Percentiles rank a stretch among this genome's conserved stretches.
Evolutionary conservation across 805 yeast genomes (phyloP).

Genomic region (Spathaspora passalidarum): DNA sequence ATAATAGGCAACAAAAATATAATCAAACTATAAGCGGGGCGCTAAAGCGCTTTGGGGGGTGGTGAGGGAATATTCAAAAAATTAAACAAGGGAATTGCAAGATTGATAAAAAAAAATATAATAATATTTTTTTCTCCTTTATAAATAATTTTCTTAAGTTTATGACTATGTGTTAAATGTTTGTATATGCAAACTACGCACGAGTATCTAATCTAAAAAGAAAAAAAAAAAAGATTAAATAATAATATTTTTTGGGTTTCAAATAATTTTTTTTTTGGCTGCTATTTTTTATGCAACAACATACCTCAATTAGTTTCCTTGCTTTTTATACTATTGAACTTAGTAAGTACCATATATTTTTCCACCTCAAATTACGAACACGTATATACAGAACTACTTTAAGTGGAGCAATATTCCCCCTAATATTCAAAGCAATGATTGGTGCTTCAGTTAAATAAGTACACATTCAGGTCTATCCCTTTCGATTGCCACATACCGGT

Average conservation of each 20-base stretch:
- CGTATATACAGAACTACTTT: too few species aligned
- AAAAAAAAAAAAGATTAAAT: neutral
- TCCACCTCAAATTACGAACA: neutral
- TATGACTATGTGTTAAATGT: neutral
- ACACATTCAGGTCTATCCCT: neutral
- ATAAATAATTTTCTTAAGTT: neutral
- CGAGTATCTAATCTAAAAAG: neutral
- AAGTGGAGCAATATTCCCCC: too few species aligned
- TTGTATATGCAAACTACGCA: too few species aligned
- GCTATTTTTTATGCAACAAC: neutral
- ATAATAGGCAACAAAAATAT: neutral
- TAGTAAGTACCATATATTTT: neutral
- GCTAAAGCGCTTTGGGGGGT: neutral
- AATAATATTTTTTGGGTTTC: neutral
- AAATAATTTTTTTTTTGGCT: neutral
- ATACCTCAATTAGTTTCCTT: neutral
- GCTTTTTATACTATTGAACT: neutral
- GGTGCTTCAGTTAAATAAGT: too few species aligned
- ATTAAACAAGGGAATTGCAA: neutral
- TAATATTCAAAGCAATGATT: too few species aligned
- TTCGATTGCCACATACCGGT: neutral
- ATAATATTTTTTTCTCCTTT: neutral
- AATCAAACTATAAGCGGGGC: neutral
- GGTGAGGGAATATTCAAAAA: conserved; percentile 1
- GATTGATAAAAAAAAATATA: neutral